A percentile compares a stretch with the other conserved stretches of the same genome.
These are phyloP conservation scores for Talaromyces adpressus DNA, from an alignment of 495 filamentous ascomycete genomes.

Conservation along the genomic window DNA sequence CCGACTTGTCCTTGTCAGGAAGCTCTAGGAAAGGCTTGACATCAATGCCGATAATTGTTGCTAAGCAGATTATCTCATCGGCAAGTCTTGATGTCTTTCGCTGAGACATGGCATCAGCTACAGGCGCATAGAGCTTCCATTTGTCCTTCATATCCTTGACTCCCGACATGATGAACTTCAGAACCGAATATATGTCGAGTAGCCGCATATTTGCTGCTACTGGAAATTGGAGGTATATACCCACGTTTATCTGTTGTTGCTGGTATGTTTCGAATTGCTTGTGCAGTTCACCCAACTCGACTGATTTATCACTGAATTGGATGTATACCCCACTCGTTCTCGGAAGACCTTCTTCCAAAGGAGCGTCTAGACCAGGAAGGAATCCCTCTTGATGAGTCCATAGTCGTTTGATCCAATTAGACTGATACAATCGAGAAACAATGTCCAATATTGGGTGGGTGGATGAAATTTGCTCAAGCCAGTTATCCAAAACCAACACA, in stretches of 20 bases:
- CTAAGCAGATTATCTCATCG: conserved; percentile 5
- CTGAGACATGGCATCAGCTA: background rate
- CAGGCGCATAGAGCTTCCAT: background rate
- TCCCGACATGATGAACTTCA: background rate
- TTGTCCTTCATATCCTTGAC: background rate
- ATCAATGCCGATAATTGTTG: conserved; percentile 5
- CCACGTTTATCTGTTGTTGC: background rate
- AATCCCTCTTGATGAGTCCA: conserved; percentile 9
- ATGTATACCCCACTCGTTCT: no score
- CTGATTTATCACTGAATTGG: conserved; percentile 1
- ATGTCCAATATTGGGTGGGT: background rate
- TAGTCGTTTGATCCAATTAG: conserved; percentile 6
- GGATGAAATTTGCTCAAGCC: conserved; percentile 5
- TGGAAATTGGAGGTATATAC: background rate
- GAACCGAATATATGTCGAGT: background rate
- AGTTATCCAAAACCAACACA: conserved; percentile 1
- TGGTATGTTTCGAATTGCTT: background rate
- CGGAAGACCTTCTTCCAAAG: no score
- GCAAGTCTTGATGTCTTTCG: conserved; percentile 3
- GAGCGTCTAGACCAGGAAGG: background rate
- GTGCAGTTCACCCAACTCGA: background rate
- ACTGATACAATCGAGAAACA: conserved; percentile 3
- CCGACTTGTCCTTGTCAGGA: conserved; percentile 2
- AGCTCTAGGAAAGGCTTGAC: background rate
- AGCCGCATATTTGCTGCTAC: background rate